phyloP scores from a whole-genome alignment of 345 rosid species.

The Murraya koenigii region DNA sequence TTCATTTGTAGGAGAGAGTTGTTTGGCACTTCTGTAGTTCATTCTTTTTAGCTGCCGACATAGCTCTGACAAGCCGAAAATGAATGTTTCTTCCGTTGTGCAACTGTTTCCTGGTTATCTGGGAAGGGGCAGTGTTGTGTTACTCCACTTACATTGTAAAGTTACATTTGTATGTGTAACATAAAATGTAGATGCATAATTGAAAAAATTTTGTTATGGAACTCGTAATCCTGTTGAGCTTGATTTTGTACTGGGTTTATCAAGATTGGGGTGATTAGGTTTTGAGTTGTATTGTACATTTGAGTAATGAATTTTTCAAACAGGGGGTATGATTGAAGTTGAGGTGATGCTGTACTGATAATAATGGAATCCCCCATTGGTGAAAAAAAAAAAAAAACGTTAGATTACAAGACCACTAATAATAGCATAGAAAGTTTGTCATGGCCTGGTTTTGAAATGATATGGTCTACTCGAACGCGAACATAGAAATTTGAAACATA shows the following conservation, averaged over 20 bases:
- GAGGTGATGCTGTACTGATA: too few relatives aligned
- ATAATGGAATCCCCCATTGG: too few relatives aligned
- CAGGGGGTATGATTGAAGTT: too few relatives aligned
- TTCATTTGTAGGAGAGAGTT: background rate
- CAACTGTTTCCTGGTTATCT: background rate
- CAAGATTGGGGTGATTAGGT: background rate
- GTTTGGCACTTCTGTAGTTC: background rate
- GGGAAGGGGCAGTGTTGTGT: background rate
- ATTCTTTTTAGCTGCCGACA: background rate
- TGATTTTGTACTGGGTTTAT: background rate
- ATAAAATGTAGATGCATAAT: background rate
- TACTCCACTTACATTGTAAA: background rate
- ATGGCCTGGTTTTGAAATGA: too few relatives aligned
- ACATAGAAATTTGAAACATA: too few relatives aligned
- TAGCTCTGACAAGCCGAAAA: background rate
- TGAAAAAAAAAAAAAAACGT: too few relatives aligned
- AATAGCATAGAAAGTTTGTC: too few relatives aligned
- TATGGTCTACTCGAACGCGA: too few relatives aligned
- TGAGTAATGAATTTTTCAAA: too few relatives aligned
- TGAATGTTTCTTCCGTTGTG: background rate
- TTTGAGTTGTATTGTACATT: background rate
- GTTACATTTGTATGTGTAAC: background rate
- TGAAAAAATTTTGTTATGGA: background rate
- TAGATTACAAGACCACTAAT: too few relatives aligned
- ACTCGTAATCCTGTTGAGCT: background rate